Evolutionary conservation across 805 yeast species (phyloP).

Genomic region (Candida easanensis): DNA sequence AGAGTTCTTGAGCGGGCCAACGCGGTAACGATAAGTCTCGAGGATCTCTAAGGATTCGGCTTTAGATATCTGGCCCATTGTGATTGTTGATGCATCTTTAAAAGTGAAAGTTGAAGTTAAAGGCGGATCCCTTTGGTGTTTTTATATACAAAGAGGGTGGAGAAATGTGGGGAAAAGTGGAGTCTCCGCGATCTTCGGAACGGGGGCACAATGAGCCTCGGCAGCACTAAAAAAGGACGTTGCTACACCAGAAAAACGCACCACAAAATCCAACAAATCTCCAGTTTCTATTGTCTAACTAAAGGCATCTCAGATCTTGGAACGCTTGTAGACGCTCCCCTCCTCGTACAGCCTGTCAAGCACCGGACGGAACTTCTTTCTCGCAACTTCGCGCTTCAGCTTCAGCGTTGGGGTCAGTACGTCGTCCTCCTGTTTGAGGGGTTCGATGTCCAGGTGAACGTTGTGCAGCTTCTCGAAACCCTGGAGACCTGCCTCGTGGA

Average conservation of each 20-base stretch:
- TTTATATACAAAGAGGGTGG: neutral
- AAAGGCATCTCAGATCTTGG: constrained; percentile 7
- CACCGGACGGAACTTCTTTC: constrained; percentile 37
- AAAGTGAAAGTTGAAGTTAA: too few relatives aligned
- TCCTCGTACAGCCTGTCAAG: constrained; percentile 47
- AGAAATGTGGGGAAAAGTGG: too few relatives aligned
- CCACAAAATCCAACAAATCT: too few relatives aligned
- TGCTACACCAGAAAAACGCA: too few relatives aligned
- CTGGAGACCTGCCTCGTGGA: constrained; percentile 7
- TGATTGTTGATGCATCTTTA: neutral
- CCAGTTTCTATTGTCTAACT: too few relatives aligned
- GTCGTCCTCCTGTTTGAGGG: constrained; percentile 55
- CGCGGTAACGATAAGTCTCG: constrained; percentile 7
- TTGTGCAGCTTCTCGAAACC: constrained; percentile 59
- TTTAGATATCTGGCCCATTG: constrained; percentile 6
- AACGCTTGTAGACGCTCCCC: constrained; percentile 34
- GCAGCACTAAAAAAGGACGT: too few relatives aligned
- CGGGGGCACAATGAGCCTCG: too few relatives aligned
- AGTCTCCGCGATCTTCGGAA: too few relatives aligned
- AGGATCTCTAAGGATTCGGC: constrained; percentile 13
- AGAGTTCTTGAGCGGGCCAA: constrained; percentile 5
- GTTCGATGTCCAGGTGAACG: constrained; percentile 50
- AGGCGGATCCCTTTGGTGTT: too few relatives aligned
- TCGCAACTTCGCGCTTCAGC: constrained; percentile 48
- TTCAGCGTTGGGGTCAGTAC: constrained; percentile 66